phyloP scores from a whole-genome alignment of 148 eudicot genomes.

The Amaranthus hypochondriacus region DNA sequence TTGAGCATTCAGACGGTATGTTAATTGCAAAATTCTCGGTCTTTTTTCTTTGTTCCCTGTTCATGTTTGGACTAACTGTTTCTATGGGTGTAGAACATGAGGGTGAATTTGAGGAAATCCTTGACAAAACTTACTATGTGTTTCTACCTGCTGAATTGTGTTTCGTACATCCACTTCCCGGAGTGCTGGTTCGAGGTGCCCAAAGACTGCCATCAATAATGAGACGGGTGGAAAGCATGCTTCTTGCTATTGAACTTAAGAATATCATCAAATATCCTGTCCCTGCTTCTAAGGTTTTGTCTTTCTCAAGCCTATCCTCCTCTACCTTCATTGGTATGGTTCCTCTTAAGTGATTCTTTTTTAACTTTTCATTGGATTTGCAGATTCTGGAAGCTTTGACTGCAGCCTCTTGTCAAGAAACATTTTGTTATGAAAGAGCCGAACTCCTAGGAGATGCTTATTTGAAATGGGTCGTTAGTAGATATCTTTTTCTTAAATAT shows the following conservation, averaged over 20 bases:
- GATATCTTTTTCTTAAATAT: slow-evolving; percentile 81
- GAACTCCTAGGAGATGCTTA: slow-evolving; percentile 99
- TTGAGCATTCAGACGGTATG: slow-evolving; percentile 92
- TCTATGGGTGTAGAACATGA: slow-evolving; percentile 44
- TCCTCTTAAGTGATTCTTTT: neutral
- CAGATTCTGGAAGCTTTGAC: slow-evolving; percentile 98
- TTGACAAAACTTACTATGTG: slow-evolving; percentile 91
- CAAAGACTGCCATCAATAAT: slow-evolving; percentile 95
- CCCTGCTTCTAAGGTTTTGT: slow-evolving; percentile 71
- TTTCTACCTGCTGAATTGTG: slow-evolving; percentile 93
- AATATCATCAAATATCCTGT: slow-evolving; percentile 63
- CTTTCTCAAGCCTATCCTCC: neutral
- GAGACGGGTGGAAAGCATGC: slow-evolving; percentile 97
- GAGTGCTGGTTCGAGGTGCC: slow-evolving; percentile 87
- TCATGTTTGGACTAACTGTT: slow-evolving; percentile 20
- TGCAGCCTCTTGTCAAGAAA: slow-evolving; percentile 98
- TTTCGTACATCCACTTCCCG: slow-evolving; percentile 92
- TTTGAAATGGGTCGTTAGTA: slow-evolving; percentile 96
- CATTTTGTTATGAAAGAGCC: slow-evolving; percentile 98
- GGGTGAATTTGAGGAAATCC: slow-evolving; percentile 69
- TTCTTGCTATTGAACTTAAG: slow-evolving; percentile 92
- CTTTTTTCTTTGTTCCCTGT: neutral
- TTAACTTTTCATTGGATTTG: slow-evolving; percentile 13
- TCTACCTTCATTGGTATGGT: neutral
- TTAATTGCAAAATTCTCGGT: neutral